Conservation (phyloP, 768 basidiomycete species). For the Lactarius hatsudake region DNA sequence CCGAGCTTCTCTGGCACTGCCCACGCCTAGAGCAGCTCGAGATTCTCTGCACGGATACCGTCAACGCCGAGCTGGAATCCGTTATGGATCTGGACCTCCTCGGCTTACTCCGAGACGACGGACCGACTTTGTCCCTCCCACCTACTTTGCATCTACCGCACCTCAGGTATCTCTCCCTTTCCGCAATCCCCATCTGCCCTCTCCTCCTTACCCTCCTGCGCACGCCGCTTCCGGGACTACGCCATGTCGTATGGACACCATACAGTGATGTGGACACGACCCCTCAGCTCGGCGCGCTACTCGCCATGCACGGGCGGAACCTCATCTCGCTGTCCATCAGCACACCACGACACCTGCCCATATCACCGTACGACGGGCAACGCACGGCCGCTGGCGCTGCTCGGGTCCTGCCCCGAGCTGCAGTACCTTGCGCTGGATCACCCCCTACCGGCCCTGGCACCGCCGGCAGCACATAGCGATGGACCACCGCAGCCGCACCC, state of each 20-base stretch:
- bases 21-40: conserved; percentile 26
- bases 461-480: conserved; percentile 10
- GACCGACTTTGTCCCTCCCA: conserved; percentile 31
- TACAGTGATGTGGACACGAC: conserved; percentile 61
- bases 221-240: conserved; percentile 59
- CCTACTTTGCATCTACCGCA: conserved; percentile 52
- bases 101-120: conserved; percentile 8
- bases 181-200: conserved; percentile 66
- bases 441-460: conserved; percentile 54
- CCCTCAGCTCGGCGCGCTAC: conserved; percentile 58
- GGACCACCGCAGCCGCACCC: conserved; percentile 31
- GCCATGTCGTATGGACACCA: conserved; percentile 66
- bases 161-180: conserved; percentile 56
- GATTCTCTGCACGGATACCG: conserved; percentile 17
- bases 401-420: conserved; percentile 52
- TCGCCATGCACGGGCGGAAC: conserved; percentile 52
- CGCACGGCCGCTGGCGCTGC: conserved; percentile 45
- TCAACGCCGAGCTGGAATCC: conserved; percentile 15
- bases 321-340: conserved; percentile 64
- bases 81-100: conserved; percentile 1
- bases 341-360: conserved; percentile 58
- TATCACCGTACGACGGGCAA: conserved; percentile 45
- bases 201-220: conserved; percentile 57
- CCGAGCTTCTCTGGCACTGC: conserved; percentile 16
- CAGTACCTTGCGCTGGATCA: conserved; percentile 70